phyloP scores from a whole-genome alignment of 2,329 filamentous ascomycete species.

The Curvularia spicifera region DNA sequence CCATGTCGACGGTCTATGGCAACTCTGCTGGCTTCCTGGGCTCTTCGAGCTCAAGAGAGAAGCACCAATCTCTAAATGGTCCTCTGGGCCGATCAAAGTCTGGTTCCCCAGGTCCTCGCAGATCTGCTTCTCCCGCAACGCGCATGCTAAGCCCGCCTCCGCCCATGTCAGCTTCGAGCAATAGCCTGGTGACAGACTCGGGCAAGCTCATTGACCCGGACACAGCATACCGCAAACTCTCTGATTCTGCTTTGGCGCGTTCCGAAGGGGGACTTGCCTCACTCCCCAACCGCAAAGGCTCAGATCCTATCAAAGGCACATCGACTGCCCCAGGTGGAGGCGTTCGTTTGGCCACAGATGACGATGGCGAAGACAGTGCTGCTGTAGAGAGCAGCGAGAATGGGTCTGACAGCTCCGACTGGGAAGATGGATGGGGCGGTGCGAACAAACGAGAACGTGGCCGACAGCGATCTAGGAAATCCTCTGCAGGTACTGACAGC shows the following conservation, averaged over 20 bases:
- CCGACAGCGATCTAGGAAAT: slow-evolving; percentile 46
- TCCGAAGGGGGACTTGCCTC: slow-evolving; percentile 68
- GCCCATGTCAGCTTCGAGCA: slow-evolving; percentile 49
- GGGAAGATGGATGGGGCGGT: slow-evolving; percentile 63
- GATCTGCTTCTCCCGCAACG: slow-evolving; percentile 48
- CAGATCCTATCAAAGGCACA: slow-evolving; percentile 49
- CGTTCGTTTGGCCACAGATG: slow-evolving; percentile 61
- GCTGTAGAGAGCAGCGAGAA: slow-evolving; percentile 74
- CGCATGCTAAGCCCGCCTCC: slow-evolving; percentile 57
- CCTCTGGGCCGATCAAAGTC: slow-evolving; percentile 48
- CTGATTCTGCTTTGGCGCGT: slow-evolving; percentile 71
- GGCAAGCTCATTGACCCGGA: slow-evolving; percentile 70
- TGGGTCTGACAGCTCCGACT: slow-evolving; percentile 61
- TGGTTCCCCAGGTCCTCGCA: slow-evolving; percentile 47
- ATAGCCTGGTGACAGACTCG: slow-evolving; percentile 63
- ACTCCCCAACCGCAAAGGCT: slow-evolving; percentile 60
- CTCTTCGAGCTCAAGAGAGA: slow-evolving; percentile 36
- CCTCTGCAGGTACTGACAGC: slow-evolving; percentile 45
- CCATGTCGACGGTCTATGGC: slow-evolving; percentile 56
- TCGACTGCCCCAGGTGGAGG: slow-evolving; percentile 56
- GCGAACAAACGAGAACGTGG: slow-evolving; percentile 49
- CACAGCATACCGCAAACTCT: slow-evolving; percentile 72
- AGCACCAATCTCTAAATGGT: slow-evolving; percentile 51
- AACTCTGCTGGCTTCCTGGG: slow-evolving; percentile 32
- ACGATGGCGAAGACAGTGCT: slow-evolving; percentile 60